phyloP scores from a whole-genome alignment of 768 basidiomycete genomes.

The Termitomyces sp. region DNA sequence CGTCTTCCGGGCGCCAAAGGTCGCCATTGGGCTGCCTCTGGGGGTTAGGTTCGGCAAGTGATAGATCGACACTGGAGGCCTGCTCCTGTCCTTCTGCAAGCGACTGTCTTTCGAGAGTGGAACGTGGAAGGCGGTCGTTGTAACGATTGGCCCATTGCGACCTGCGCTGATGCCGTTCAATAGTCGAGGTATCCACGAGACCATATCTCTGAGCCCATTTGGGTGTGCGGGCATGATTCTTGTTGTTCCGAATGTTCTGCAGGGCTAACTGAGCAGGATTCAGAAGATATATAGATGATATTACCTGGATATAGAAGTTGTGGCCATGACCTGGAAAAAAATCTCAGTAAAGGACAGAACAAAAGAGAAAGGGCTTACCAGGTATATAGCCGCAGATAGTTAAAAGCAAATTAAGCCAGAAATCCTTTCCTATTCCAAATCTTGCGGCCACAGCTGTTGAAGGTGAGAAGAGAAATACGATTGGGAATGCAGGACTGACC shows the following conservation, averaged over 20 bases:
- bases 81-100: conserved; percentile 77
- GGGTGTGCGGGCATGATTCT: conserved; percentile 86
- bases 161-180: conserved; percentile 71
- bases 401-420: conserved; percentile 83
- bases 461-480: conserved; percentile 2
- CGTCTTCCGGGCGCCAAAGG: conserved; percentile 73
- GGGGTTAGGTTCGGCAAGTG: conserved; percentile 25
- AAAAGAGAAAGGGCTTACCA: conserved; percentile 35
- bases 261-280: conserved; percentile 1
- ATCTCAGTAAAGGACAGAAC: conserved; percentile 2
- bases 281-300: conserved; percentile 8
- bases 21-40: conserved; percentile 42
- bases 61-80: conserved; percentile 35
- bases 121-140: conserved; percentile 70
- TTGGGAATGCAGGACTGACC: conserved; percentile 40
- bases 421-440: conserved; percentile 88
- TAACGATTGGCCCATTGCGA: conserved; percentile 87
- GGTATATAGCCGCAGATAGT: conserved; percentile 93
- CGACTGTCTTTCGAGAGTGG: conserved; percentile 63
- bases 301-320: conserved; percentile 88
- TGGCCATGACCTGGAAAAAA: conserved; percentile 67
- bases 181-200: conserved; percentile 75
- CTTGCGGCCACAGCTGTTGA: conserved; percentile 81
- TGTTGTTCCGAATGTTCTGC: conserved; percentile 94
- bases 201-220: conserved; percentile 93